Evolutionary conservation across 768 basidiomycete genomes (phyloP).

Genomic region (Auriscalpium vulgare): DNA sequence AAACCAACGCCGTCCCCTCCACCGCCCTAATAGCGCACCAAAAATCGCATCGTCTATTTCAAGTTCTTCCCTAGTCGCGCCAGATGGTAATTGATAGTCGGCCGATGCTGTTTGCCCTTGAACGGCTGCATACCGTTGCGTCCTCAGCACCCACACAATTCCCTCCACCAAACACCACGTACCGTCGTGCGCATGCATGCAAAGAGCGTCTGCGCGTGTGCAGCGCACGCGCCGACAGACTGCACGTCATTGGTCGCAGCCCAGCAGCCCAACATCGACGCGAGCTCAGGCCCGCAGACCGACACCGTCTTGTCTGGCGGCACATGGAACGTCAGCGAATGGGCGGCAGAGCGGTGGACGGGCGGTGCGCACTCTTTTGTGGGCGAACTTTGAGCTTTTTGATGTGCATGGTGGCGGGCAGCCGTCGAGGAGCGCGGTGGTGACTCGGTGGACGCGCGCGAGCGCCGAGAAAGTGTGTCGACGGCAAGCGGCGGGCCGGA

Average conservation of each 20-base stretch:
- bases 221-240: constrained; percentile 46
- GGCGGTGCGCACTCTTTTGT: constrained; percentile 47
- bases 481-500: too few relatives aligned
- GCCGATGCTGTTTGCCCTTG: constrained; percentile 55
- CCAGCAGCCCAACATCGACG: constrained; percentile 82
- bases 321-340: constrained; percentile 21
- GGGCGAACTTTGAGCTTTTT: constrained; percentile 76
- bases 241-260: constrained; percentile 61
- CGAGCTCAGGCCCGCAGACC: constrained; percentile 56
- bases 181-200: constrained; percentile 85
- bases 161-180: constrained; percentile 21
- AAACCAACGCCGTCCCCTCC: too few relatives aligned
- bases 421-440: too few relatives aligned
- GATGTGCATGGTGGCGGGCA: constrained; percentile 39
- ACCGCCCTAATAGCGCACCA: too few relatives aligned
- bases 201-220: constrained; percentile 53
- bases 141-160: constrained; percentile 1
- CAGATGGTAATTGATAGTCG: constrained; percentile 87
- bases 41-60: constrained; percentile 36
- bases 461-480: too few relatives aligned
- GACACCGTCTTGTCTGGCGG: constrained; percentile 39
- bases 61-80: constrained; percentile 69
- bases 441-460: too few relatives aligned
- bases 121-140: constrained; percentile 41
- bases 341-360: not conserved